Evolutionary conservation across 352 stramenopile genomes (phyloP).

Genomic region (Pythium apleroticum): DNA sequence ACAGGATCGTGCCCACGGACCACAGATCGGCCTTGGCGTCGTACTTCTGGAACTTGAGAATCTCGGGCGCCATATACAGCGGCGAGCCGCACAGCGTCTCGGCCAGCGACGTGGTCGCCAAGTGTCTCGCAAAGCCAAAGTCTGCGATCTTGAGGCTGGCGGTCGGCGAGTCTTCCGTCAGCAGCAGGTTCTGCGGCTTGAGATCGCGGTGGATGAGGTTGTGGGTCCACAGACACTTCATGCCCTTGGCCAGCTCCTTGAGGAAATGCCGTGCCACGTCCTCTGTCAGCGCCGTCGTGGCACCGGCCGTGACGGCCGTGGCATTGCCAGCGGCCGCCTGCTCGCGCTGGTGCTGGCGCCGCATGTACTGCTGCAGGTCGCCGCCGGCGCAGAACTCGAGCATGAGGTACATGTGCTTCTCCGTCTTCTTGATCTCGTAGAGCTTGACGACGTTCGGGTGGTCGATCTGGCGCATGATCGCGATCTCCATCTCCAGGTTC

Average conservation of each 20-base stretch:
- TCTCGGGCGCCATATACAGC: constrained; percentile 98
- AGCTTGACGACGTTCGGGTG: constrained; percentile 97
- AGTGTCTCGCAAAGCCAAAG: constrained; percentile 92
- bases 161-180: constrained; percentile 63
- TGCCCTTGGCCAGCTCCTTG: constrained; percentile 60
- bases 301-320: not conserved
- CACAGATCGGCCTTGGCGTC: constrained; percentile 96
- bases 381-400: constrained; percentile 96
- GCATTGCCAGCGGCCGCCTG: not conserved
- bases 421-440: constrained; percentile 95
- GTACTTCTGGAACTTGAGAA: constrained; percentile 94
- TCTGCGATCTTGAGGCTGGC: constrained; percentile 66
- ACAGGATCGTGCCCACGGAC: constrained; percentile 95
- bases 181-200: constrained; percentile 96
- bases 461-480: constrained; percentile 94
- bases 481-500: constrained; percentile 97
- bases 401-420: constrained; percentile 96
- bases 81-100: constrained; percentile 96
- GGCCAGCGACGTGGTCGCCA: constrained; percentile 90
- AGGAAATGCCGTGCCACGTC: constrained; percentile 62
- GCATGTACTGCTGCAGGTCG: constrained; percentile 95
- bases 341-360: constrained; percentile 43
- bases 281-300: constrained; percentile 27
- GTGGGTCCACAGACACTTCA: constrained; percentile 71
- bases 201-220: constrained; percentile 89